Evolutionary conservation across 768 basidiomycete species (phyloP).

Genomic region (Xerocomellus dryophilus): DNA sequence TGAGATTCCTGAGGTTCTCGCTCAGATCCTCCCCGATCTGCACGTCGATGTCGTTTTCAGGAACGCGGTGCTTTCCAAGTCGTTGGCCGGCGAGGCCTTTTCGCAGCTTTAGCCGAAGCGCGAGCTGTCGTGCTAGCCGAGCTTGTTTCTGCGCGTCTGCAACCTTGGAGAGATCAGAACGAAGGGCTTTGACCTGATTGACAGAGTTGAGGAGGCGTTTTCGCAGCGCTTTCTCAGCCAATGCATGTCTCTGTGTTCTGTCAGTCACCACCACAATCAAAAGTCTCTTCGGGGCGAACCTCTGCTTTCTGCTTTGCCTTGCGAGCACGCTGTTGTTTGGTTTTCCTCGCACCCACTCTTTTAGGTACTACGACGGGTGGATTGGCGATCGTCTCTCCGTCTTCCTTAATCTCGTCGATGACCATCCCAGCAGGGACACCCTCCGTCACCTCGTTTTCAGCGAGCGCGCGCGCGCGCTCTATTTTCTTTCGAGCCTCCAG

Average conservation of each 20-base stretch:
- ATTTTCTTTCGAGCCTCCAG: constrained; percentile 55
- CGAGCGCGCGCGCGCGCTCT: constrained; percentile 41
- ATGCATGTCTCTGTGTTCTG: constrained; percentile 53
- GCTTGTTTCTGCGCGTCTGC: constrained; percentile 38
- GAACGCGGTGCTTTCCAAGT: constrained; percentile 78
- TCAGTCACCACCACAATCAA: neutral
- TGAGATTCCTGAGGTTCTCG: constrained; percentile 78
- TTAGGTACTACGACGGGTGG: constrained; percentile 36
- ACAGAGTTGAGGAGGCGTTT: constrained; percentile 65
- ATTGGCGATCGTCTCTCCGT: constrained; percentile 35
- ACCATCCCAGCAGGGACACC: constrained; percentile 64
- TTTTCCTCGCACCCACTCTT: constrained; percentile 47
- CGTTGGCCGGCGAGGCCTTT: constrained; percentile 69
- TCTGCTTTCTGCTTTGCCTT: constrained; percentile 62
- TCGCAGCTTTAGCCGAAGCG: constrained; percentile 48
- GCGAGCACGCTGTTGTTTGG: constrained; percentile 66
- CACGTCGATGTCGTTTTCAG: constrained; percentile 67
- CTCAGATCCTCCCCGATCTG: constrained; percentile 89
- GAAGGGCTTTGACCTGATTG: constrained; percentile 50
- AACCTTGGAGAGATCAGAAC: constrained; percentile 39
- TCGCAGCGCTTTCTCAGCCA: constrained; percentile 54
- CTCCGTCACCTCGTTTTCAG: constrained; percentile 30
- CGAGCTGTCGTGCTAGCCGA: constrained; percentile 38
- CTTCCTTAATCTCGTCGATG: constrained; percentile 45
- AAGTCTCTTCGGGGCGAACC: constrained; percentile 37